A percentile compares a stretch with the other conserved stretches of the same genome.
Evolutionary conservation across 2,329 filamentous ascomycete species (phyloP).

Genomic region (Aspergillus pseudoglaucus): DNA sequence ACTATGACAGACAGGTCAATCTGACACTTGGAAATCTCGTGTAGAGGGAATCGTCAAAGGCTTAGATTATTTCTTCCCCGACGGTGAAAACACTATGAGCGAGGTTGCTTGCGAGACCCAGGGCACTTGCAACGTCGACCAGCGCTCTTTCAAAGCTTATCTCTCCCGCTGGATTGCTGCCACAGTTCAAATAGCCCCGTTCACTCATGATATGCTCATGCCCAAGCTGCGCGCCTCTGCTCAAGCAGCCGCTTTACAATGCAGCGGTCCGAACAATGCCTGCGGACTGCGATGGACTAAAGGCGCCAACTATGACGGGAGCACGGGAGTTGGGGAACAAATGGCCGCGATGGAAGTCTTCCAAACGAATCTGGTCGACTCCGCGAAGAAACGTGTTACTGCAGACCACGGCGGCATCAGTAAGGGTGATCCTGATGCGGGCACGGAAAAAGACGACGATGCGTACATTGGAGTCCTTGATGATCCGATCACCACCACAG

Average conservation of each 20-base stretch:
- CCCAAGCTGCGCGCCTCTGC: slow-evolving; percentile 45
- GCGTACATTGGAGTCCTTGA: slow-evolving; percentile 9
- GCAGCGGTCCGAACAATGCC: slow-evolving; percentile 17
- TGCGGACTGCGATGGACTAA: slow-evolving; percentile 33
- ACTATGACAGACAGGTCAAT: slow-evolving; percentile 21
- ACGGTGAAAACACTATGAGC: slow-evolving; percentile 45
- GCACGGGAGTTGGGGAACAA: slow-evolving; percentile 60
- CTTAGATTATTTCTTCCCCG: slow-evolving; percentile 44
- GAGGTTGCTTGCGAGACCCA: slow-evolving; percentile 52
- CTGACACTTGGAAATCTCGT: slow-evolving; percentile 45
- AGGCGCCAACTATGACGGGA: slow-evolving; percentile 50
- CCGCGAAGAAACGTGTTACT: slow-evolving; percentile 34
- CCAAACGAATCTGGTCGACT: slow-evolving; percentile 47
- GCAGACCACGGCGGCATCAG: slow-evolving; percentile 52
- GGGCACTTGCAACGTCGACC: slow-evolving; percentile 50
- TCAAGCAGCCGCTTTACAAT: slow-evolving; percentile 12
- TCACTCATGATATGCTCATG: slow-evolving; percentile 43
- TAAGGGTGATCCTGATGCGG: slow-evolving; percentile 33
- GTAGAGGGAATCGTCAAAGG: slow-evolving; percentile 50
- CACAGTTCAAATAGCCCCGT: slow-evolving; percentile 51
- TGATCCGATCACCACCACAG: slow-evolving; percentile 12
- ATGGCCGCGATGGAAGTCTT: slow-evolving; percentile 64
- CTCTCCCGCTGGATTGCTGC: slow-evolving; percentile 52
- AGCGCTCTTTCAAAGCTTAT: slow-evolving; percentile 59
- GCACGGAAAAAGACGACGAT: slow-evolving; percentile 34